These are phyloP conservation scores for Chytriomyces confervae DNA, from an alignment of 192 early-diverging fungal genomes.

Conservation along the genomic window DNA sequence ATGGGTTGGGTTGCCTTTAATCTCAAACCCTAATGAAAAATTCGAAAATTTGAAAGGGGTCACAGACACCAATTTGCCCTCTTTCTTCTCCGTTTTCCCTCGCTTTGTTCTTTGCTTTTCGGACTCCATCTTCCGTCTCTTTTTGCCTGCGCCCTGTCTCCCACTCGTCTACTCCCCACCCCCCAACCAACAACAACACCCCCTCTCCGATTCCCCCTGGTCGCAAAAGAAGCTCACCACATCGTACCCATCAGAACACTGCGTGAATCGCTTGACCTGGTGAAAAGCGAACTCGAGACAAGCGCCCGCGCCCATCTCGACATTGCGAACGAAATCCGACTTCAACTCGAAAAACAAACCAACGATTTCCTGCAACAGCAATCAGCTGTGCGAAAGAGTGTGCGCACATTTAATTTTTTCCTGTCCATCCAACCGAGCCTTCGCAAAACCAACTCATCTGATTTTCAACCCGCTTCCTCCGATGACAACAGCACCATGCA, in stretches of 20 bases:
- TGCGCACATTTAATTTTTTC: slow-evolving; percentile 7
- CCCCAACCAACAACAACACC: background rate
- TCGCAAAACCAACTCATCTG: slow-evolving; percentile 2
- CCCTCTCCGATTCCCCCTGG: background rate
- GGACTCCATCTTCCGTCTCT: background rate
- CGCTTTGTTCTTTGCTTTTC: no score
- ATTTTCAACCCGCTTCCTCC: background rate
- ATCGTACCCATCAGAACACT: slow-evolving; percentile 44
- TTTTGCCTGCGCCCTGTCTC: background rate
- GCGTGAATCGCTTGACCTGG: slow-evolving; percentile 55
- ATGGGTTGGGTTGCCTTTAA: no score
- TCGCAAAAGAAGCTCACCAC: background rate
- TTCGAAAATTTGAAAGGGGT: no score
- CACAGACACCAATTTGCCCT: no score
- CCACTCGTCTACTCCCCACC: background rate
- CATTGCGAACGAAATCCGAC: slow-evolving; percentile 55
- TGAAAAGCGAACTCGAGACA: slow-evolving; percentile 55
- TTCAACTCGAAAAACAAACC: slow-evolving; percentile 53
- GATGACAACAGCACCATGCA: slow-evolving; percentile 47
- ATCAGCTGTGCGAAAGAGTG: slow-evolving; percentile 51
- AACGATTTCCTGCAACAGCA: slow-evolving; percentile 51
- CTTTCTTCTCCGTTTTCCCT: no score
- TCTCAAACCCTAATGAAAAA: no score
- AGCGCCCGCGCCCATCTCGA: slow-evolving; percentile 51
- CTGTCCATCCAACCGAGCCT: background rate